A percentile compares a stretch with the other conserved stretches of the same genome.
These are phyloP conservation scores for Alternaria longipes DNA, from an alignment of 2,329 filamentous ascomycete genomes.

Conservation along the genomic window DNA sequence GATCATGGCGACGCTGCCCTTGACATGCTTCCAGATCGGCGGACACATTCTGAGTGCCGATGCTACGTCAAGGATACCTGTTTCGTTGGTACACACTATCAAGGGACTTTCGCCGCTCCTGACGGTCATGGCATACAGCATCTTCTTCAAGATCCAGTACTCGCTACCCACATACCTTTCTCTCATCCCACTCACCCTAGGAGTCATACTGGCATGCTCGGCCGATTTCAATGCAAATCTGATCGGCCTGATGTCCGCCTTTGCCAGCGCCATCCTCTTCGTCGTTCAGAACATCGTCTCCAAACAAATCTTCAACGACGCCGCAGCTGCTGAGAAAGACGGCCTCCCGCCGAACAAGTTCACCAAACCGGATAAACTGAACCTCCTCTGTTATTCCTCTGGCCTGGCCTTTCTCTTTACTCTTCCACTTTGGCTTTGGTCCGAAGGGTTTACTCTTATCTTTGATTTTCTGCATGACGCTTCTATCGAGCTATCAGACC, in stretches of 20 bases:
- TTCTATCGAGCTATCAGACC: constrained; percentile 77
- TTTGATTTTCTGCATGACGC: constrained; percentile 83
- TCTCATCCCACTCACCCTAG: constrained; percentile 86
- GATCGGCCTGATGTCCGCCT: constrained; percentile 86
- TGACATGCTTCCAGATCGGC: constrained; percentile 91
- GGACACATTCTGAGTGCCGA: constrained; percentile 94
- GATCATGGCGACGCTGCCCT: constrained; percentile 84
- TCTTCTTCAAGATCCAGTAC: constrained; percentile 89
- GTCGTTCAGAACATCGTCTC: constrained; percentile 99
- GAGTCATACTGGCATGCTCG: constrained; percentile 96
- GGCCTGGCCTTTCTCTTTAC: constrained; percentile 90
- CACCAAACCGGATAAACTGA: constrained; percentile 93
- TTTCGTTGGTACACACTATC: constrained; percentile 97
- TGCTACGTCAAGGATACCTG: constrained; percentile 92
- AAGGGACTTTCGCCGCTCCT: constrained; percentile 96
- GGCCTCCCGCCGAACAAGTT: constrained; percentile 64
- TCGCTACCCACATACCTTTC: constrained; percentile 78
- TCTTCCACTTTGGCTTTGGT: constrained; percentile 90
- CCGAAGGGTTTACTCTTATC: constrained; percentile 81
- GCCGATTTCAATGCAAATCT: constrained; percentile 89
- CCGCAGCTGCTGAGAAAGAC: constrained; percentile 83
- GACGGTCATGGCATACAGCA: constrained; percentile 90
- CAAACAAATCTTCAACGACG: constrained; percentile 96
- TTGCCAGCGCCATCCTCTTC: constrained; percentile 91
- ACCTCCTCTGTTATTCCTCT: constrained; percentile 96